Base-by-base conservation (phyloP, 805 yeast species). In the Lipomyces lipofer region DNA sequence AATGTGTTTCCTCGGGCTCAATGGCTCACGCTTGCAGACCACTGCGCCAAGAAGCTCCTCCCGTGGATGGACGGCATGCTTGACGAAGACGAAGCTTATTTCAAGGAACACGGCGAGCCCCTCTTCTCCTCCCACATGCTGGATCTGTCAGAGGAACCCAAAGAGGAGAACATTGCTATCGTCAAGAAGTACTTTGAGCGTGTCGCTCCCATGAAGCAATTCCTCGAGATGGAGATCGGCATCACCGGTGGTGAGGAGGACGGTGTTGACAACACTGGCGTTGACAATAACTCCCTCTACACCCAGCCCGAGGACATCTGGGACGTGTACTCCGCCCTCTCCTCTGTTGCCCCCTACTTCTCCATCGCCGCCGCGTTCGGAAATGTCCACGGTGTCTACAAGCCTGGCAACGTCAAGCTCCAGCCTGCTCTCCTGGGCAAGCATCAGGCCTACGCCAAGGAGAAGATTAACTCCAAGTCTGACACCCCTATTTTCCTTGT, bases 221-320 rank as follows among this genome's bases (percentile, higher is more conserved):
- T 94, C 94, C 84, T 94, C 73, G 99, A 94, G 83, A 94, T 94
- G 99, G 99, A 94, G 82, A 94, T 94, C 73, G 99, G 99, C 84
- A 94, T 94, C 84, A 94, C 99, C 74, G 99, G 99, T 79, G 99
- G 99, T 85, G 99, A 94, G 82, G 99, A 94, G 80, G 99, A 94
- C 73, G 99, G 99, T 85, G 99, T 94, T 71, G 94, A 94, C 86
- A 94, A 94, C 84, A 95, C 92, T 77, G 81, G 83, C 74, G 97
- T 88, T 65, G 82, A 83, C 72, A 86, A 86, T 78, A 90, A 87
- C 62, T 74, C 86, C 63, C 80, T 94, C 69, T 94, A 92, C 87
- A 94, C 99, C 67, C 83, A 84, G 68, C 89, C 99, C 69, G 96
- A 88, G 78, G 92, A 96, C 66, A 96, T 94, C 52, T 94, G 73